Base-by-base conservation (phyloP, 306 rosid genomes). In the Cicer chorassanicum region DNA sequence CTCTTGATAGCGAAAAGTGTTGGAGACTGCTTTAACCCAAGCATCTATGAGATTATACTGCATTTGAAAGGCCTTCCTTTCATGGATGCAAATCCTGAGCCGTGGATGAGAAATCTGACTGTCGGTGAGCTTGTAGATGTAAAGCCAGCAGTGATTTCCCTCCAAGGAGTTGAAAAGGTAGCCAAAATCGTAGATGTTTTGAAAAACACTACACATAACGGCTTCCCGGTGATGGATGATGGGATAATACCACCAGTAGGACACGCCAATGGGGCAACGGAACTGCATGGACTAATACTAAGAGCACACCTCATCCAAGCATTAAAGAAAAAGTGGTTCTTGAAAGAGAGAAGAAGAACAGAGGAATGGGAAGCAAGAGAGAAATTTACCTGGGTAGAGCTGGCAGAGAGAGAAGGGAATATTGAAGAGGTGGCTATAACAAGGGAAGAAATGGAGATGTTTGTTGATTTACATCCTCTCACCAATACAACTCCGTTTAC, bases 351-450 rank as follows among this genome's bases (percentile, higher is more conserved):
- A 65, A 80, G 90, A 80, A 90, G 86, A 80, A 93, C 93, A 46
- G 96, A 86, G 83, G 96, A 91, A 16, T 91, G 93, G 96, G 96
- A 93, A 82, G 98, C 82, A 80, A 91, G 86, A 83, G 93, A 89
- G 80, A 93, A 86, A 70, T 93, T 93, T 78, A 87, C 90, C 56
- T 88, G 78, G 79, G 86, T 93, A 73, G 98, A 93, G 6, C 70
- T 93, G 79, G 93, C 97, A 0, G 97, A 88, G 85, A 89, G 96
- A 82, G 87, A 81, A 81, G 84, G 78, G 48, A 86, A 78, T 36
- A 89, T 93, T 21, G 93, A 93, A 73, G 96, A 83, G 80, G 97
- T 89, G 62, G 83, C 81, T 12, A 92, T 93, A 83, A 84, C 89
- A 9, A 86, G 84, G 1, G 86, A 85, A 46, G 93, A 93, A 84